Base-by-base conservation (phyloP, 306 rosid genomes). In the Sicyos edulis region DNA sequence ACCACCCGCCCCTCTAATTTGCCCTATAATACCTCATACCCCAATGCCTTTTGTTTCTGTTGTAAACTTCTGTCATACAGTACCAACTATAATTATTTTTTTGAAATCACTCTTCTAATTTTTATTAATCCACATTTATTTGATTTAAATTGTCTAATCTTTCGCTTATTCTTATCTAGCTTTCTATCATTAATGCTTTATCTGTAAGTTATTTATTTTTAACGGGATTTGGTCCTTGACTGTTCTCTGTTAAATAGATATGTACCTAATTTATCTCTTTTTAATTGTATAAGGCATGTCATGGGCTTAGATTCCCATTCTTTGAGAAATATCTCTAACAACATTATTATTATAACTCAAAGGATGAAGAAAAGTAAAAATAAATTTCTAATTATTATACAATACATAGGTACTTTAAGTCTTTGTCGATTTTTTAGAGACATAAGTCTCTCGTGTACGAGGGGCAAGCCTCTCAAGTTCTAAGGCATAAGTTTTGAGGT, bases 201-300 rank as follows among this genome's bases (percentile, higher is more conserved):
- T 53, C n/a, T 54, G 54, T 72, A 40, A 12, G 37, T 65, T 40
- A 5, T 11, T 3, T 32, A 1, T 32, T 55, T 55, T 37, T 72
- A n/a, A 72, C 55, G 53, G 75, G 54, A 55, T 56, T 37, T 72
- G 75, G 64, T 56, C 34, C 8, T 71, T 54, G 54, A 72, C 75
- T 40, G 26, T 49, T 10, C 9, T 15, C 58, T 68, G 16, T 50
- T 68, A 15, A 49, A 22, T 68, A 24, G 73, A 68, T 14, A 57
- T 68, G 12, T 67, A 3, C 56, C 73, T 68, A 49, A 14, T 7
- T 22, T 66, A 7, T 68, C 12, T 21, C 29, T 24, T 59, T 59
- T 7, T n/a, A 16, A 26, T 29, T 29, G 67, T 60, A 26, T 26
- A 8, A 40, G 10, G 45, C 45, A 40, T 40, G 45, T 40, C 45